A percentile compares a stretch with the other conserved stretches of the same genome.
Conservation (phyloP, 345 rosid species). For the Gossypium turneri region DNA sequence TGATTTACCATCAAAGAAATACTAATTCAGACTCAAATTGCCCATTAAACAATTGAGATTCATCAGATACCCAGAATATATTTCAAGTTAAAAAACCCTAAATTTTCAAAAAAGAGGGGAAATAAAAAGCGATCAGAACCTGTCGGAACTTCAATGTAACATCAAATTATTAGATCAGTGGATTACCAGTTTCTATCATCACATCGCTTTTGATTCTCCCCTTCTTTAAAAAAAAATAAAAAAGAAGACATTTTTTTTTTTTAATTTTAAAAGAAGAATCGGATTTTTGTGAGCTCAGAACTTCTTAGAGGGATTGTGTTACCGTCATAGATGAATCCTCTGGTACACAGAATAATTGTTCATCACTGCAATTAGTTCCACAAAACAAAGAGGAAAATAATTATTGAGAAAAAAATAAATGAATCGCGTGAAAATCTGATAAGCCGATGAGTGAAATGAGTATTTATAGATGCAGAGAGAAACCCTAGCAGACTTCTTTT, state of each 20-base stretch:
- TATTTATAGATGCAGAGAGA: constrained; percentile 1
- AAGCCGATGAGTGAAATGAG: background rate
- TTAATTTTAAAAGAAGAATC: background rate
- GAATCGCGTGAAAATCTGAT: too few relatives aligned
- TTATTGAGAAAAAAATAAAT: background rate
- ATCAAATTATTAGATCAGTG: constrained; percentile 46
- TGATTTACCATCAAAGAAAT: constrained; percentile 36
- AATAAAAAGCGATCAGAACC: constrained; percentile 42
- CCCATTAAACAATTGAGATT: constrained; percentile 35
- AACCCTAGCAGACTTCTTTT: constrained; percentile 16
- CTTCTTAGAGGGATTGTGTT: constrained; percentile 60
- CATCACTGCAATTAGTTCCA: constrained; percentile 26
- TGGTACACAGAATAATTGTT: constrained; percentile 30
- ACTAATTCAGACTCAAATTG: constrained; percentile 40
- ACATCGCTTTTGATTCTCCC: constrained; percentile 26
- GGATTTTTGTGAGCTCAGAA: constrained; percentile 34
- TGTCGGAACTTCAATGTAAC: constrained; percentile 47
- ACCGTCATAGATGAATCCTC: constrained; percentile 33
- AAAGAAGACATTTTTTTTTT: background rate
- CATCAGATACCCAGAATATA: constrained; percentile 21
- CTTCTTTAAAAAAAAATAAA: background rate
- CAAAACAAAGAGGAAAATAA: background rate
- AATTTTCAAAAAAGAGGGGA: background rate
- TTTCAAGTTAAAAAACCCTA: background rate
- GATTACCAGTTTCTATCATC: constrained; percentile 50